A percentile compares a stretch with the other conserved stretches of the same genome.
phyloP scores from a whole-genome alignment of 2,329 filamentous ascomycete genomes.

The Fusarium cyanostomum region DNA sequence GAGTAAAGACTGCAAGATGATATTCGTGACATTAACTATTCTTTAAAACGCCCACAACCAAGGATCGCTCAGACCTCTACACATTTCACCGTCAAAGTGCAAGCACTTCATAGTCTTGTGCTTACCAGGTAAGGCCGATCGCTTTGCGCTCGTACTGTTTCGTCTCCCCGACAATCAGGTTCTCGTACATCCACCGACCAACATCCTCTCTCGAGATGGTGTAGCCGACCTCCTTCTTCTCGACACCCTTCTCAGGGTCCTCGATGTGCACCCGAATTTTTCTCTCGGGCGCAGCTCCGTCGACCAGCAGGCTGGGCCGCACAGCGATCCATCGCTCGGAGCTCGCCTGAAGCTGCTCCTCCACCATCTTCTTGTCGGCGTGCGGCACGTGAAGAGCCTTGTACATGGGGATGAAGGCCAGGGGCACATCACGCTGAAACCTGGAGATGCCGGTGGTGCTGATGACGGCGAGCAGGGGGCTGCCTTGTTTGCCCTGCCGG shows the following conservation, averaged over 20 bases:
- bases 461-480: constrained; percentile 50
- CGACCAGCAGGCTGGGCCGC: constrained; percentile 49
- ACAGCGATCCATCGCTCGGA: constrained; percentile 49
- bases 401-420: constrained; percentile 57
- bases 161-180: constrained; percentile 41
- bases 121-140: constrained; percentile 44
- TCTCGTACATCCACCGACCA: constrained; percentile 54
- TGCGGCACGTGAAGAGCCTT: constrained; percentile 54
- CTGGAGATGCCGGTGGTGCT: constrained; percentile 54
- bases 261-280: constrained; percentile 46
- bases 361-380: constrained; percentile 59
- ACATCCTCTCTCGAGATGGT: constrained; percentile 53
- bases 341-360: constrained; percentile 43
- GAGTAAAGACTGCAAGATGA: no score
- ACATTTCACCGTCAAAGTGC: background rate
- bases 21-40: no score
- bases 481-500: constrained; percentile 28
- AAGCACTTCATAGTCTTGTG: background rate
- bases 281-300: constrained; percentile 35
- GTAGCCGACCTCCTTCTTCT: constrained; percentile 53
- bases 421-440: constrained; percentile 45
- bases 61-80: background rate
- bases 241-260: constrained; percentile 45
- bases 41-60: background rate
- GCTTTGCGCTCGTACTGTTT: constrained; percentile 43